These are phyloP conservation scores for Umbelopsis sp. DNA, from an alignment of 192 early-diverging fungal genomes.

Conservation along the genomic window DNA sequence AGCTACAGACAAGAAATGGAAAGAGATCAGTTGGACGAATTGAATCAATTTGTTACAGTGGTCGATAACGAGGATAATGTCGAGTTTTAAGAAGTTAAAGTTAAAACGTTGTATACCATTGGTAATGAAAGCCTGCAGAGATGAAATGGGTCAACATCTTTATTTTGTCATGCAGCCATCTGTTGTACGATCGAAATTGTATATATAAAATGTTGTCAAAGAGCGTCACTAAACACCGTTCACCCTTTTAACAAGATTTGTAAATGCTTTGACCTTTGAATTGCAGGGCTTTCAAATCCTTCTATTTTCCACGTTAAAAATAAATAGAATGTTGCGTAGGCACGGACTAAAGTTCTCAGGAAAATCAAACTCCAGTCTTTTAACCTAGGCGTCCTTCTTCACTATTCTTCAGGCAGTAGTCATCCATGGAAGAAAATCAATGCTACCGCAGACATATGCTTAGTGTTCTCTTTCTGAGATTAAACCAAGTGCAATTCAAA, in stretches of 20 bases:
- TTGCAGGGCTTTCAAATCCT: too few relatives aligned
- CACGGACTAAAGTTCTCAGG: conserved; percentile 13
- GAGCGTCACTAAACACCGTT: too few relatives aligned
- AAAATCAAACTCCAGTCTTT: conserved; percentile 17
- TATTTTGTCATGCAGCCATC: too few relatives aligned
- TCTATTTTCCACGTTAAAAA: background rate
- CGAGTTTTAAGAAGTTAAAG: background rate
- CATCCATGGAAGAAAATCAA: conserved; percentile 4
- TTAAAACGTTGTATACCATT: too few relatives aligned
- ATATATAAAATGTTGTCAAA: too few relatives aligned
- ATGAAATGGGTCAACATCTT: too few relatives aligned
- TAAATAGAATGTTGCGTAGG: background rate
- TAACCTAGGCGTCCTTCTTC: conserved; percentile 10
- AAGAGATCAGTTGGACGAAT: conserved; percentile 13
- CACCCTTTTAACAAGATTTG: too few relatives aligned
- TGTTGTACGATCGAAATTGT: too few relatives aligned
- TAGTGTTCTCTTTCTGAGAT: background rate
- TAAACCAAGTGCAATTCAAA: background rate
- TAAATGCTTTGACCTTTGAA: too few relatives aligned
- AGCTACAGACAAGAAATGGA: background rate
- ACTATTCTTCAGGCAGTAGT: conserved; percentile 8
- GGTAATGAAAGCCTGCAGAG: too few relatives aligned
- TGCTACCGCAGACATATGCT: conserved; percentile 13
- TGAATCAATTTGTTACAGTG: conserved; percentile 9
- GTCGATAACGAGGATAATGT: background rate